phyloP scores from a whole-genome alignment of 2,329 filamentous ascomycete species.

The Colletotrichum echinochloae region DNA sequence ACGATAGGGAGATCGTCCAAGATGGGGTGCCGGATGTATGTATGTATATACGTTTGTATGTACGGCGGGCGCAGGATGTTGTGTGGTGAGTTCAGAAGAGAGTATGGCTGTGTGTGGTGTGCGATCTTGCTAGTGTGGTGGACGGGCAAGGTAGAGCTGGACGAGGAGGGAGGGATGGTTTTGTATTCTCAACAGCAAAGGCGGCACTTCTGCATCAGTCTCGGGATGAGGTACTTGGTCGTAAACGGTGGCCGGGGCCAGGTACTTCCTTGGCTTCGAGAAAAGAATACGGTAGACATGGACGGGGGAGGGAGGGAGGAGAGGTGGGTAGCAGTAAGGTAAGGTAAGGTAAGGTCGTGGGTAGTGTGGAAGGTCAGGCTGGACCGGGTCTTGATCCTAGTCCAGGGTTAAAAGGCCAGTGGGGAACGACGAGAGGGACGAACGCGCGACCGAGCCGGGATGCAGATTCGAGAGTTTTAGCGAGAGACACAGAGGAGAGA shows the following conservation, averaged over 20 bases:
- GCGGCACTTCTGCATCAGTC: conserved; percentile 37
- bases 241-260: conserved; percentile 36
- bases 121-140: conserved; percentile 35
- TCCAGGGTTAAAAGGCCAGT: conserved; percentile 23
- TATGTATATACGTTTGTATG: conserved; percentile 38
- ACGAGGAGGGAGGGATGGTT: conserved; percentile 28
- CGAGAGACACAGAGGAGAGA: conserved; percentile 21
- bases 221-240: conserved; percentile 34
- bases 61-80: conserved; percentile 28
- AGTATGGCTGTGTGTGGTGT: conserved; percentile 27
- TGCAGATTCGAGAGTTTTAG: conserved; percentile 30
- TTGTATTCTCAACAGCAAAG: conserved; percentile 38
- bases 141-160: conserved; percentile 38
- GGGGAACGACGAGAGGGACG: conserved; percentile 39
- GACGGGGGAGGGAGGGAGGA: conserved; percentile 17
- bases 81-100: conserved; percentile 20
- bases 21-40: conserved; percentile 39
- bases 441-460: conserved; percentile 38
- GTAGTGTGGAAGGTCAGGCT: conserved; percentile 35
- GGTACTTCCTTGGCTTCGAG: conserved; percentile 41
- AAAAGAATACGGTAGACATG: conserved; percentile 41
- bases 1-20: conserved; percentile 31
- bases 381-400: conserved; percentile 28
- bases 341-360: conserved; percentile 19
- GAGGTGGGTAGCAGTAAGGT: conserved; percentile 16